These are phyloP conservation scores for Suillus weaverae DNA, from an alignment of 768 basidiomycete genomes.

Conservation along the genomic window DNA sequence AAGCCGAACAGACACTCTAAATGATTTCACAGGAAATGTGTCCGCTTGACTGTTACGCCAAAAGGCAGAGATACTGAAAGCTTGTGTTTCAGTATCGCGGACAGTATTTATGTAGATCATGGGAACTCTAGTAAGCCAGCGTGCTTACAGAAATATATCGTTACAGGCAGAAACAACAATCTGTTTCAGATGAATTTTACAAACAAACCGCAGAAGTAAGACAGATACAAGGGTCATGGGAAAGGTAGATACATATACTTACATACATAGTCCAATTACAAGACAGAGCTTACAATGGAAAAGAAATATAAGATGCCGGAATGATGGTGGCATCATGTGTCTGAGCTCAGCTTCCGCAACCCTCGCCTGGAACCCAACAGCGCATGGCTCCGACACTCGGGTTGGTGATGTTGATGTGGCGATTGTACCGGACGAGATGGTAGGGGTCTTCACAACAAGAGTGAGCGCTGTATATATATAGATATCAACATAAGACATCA, in stretches of 20 bases:
- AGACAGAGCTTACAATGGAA: not conserved
- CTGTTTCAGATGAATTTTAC: not conserved
- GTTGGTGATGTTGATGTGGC: not conserved
- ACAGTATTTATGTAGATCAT: too few relatives aligned
- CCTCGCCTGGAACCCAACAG: conserved; percentile 51
- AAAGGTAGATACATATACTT: not conserved
- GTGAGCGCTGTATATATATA: not conserved
- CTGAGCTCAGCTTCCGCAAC: conserved; percentile 15
- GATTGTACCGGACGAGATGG: not conserved
- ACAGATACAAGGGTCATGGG: not conserved
- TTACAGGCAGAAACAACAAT: not conserved
- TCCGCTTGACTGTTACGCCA: too few relatives aligned
- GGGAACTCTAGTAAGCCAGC: too few relatives aligned
- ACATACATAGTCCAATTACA: not conserved
- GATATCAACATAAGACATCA: not conserved
- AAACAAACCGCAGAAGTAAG: not conserved
- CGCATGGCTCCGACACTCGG: conserved; percentile 41
- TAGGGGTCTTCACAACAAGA: not conserved
- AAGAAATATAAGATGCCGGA: not conserved
- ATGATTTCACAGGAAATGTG: not conserved
- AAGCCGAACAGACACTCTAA: not conserved
- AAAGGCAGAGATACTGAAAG: too few relatives aligned
- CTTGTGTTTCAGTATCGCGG: too few relatives aligned
- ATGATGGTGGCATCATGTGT: conserved; percentile 2
- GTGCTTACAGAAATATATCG: too few relatives aligned